phyloP scores from a whole-genome alignment of 1,284 basidiomycete species.

The Meripilus lineatus region DNA sequence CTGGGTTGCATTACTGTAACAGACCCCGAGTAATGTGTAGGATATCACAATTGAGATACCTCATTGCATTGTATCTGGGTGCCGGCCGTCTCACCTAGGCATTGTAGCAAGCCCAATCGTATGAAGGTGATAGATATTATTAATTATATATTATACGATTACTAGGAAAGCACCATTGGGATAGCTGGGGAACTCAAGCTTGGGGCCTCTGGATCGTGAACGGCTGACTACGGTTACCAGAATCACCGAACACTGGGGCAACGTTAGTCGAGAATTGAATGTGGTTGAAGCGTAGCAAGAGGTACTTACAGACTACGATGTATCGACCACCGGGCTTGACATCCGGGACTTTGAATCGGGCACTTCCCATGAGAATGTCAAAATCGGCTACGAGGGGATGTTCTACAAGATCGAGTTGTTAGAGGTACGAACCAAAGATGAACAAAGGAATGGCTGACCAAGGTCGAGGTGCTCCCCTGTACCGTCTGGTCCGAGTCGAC shows the following conservation, averaged over 20 bases:
- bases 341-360: constrained; percentile 30
- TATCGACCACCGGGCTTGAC: constrained; percentile 22
- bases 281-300: neutral
- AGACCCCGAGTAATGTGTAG: too few species aligned
- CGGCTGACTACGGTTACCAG: constrained; percentile 28
- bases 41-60: too few species aligned
- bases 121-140: too few species aligned
- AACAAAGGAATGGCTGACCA: neutral
- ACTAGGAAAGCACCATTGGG: too few species aligned
- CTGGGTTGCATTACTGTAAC: too few species aligned
- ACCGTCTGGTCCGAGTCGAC: too few species aligned
- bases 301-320: constrained; percentile 27
- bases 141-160: too few species aligned
- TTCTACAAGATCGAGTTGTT: neutral
- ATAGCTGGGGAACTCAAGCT: too few species aligned
- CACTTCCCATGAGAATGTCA: constrained; percentile 31
- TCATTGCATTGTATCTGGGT: too few species aligned
- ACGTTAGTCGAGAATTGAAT: neutral
- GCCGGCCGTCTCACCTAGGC: too few species aligned
- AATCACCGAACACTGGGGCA: constrained; percentile 30
- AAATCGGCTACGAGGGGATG: constrained; percentile 23
- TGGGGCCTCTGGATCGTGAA: constrained; percentile 30
- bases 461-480: constrained; percentile 16
- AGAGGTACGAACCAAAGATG: neutral
- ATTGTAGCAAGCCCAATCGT: too few species aligned